A percentile compares a stretch with the other conserved stretches of the same genome.
These are phyloP conservation scores for Cystofilobasidium macerans DNA, from an alignment of 768 basidiomycete genomes.

Conservation along the genomic window DNA sequence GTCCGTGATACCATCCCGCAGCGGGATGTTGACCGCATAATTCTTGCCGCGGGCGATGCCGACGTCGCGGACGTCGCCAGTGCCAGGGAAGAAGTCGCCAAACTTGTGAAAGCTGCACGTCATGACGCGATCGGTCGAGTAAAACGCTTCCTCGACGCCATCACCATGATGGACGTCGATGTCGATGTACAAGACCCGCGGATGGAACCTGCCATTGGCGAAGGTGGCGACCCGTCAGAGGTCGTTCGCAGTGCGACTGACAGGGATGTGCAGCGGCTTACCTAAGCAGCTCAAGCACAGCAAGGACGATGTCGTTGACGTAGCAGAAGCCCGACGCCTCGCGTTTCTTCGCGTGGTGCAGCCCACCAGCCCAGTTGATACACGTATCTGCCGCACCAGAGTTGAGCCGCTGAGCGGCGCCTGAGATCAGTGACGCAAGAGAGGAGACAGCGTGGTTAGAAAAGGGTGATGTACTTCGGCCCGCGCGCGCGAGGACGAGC, in stretches of 20 bases:
- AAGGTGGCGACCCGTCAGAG: not conserved
- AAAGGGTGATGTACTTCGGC: too few relatives aligned
- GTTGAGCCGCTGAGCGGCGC: conserved; percentile 66
- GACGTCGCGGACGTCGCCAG: conserved; percentile 64
- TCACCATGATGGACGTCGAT: conserved; percentile 98
- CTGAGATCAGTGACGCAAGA: too few relatives aligned
- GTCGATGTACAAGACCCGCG: conserved; percentile 91
- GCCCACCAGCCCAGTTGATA: conserved; percentile 95
- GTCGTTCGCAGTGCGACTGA: not conserved
- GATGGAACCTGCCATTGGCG: conserved; percentile 35
- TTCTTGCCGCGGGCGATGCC: conserved; percentile 73
- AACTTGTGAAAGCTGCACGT: conserved; percentile 96
- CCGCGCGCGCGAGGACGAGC: not conserved
- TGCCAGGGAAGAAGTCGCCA: conserved; percentile 88
- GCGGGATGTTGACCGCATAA: conserved; percentile 83
- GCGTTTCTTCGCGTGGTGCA: conserved; percentile 98
- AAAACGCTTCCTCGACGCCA: conserved; percentile 97
- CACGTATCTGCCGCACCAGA: conserved; percentile 68
- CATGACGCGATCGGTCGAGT: conserved; percentile 93
- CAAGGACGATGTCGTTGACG: conserved; percentile 86
- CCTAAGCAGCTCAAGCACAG: conserved; percentile 83
- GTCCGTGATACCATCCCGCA: conserved; percentile 89
- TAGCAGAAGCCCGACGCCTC: conserved; percentile 99
- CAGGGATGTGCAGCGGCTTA: conserved; percentile 41
- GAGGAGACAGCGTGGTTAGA: too few relatives aligned